Conservation (phyloP, 768 basidiomycete genomes). For the Trametopsis cervina region DNA sequence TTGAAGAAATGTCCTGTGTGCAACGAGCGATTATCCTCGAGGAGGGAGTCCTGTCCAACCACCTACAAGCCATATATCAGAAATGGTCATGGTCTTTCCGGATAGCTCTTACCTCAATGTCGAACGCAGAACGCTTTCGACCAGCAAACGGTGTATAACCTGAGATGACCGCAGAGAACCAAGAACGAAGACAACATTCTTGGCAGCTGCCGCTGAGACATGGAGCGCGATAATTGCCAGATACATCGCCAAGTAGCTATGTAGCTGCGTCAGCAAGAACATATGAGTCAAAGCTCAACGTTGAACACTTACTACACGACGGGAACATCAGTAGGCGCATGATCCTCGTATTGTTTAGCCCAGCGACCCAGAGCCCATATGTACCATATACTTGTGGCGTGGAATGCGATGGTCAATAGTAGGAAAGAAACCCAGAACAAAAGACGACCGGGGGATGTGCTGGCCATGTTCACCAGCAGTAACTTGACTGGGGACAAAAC, state of each 20-base stretch:
- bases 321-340: constrained; percentile 21
- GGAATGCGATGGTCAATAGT: constrained; percentile 11
- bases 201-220: constrained; percentile 14
- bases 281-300: background rate
- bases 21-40: constrained; percentile 59
- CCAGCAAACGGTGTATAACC: constrained; percentile 24
- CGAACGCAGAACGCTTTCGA: constrained; percentile 25
- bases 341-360: constrained; percentile 27
- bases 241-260: constrained; percentile 26
- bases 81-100: background rate
- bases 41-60: constrained; percentile 45
- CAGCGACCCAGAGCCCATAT: constrained; percentile 32
- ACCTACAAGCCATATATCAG: constrained; percentile 28
- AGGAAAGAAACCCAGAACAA: constrained; percentile 25
- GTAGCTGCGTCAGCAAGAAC: background rate
- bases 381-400: constrained; percentile 17
- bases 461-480: constrained; percentile 24
- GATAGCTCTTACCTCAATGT: constrained; percentile 20
- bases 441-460: constrained; percentile 6
- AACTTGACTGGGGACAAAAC: constrained; percentile 20
- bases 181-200: constrained; percentile 19
- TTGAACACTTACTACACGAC: constrained; percentile 23
- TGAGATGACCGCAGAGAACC: constrained; percentile 27
- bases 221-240: constrained; percentile 11
- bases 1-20: constrained; percentile 54